Evolutionary conservation across 805 yeast species (phyloP), one percentile per base, ranked within the genome.

Genomic region (baker's yeast (Saccharomyces cerevisiae)): DNA sequence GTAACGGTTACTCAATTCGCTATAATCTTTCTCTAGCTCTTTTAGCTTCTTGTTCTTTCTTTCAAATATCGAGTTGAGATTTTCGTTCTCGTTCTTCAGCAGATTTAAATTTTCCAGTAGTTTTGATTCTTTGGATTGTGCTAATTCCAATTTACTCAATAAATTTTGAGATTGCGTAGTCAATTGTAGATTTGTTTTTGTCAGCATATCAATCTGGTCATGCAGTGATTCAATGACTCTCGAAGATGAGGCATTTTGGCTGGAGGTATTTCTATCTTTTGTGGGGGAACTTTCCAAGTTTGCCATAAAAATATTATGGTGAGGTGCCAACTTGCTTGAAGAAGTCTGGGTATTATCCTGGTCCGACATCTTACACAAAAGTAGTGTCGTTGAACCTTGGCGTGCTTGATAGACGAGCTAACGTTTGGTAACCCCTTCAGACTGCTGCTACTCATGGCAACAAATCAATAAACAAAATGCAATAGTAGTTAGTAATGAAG

Each of bases 31-130:
- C 66, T 88, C 95, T 60, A 87, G 70, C 61, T 87, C 94, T 31
- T 73, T 61, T 27, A 87, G 78, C 53, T 89, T 74, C 53, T 92
- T 76, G 61, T 86, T 89, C 62, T 87, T 86, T 51, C 95, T 73
- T 57, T 79, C 81, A 55, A 88, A 70, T 57, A 87, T 71, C 1
- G 89, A 82, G 61, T 79, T 84, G 47, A 85, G 75, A 73, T 84
- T 84, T 58, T 87, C 90, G 61, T 84, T 84, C 62, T 89, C 92
- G 66, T 86, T 91, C 67, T 85, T 85, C 41, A 86, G 74, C 58
- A 83, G 83, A 30, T 89, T 81, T 52, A 76, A 62, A 29, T 76
- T 70, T 51, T 79, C 76, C 61, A 76, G 72, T 56, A 83, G 79
- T 67, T 81, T 82, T 56, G 72, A 47, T 74, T 73, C 65, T 59